A percentile compares a stretch with the other conserved stretches of the same genome.
These are phyloP conservation scores for Luffa acutangula DNA, from an alignment of 306 rosid genomes.

Conservation along the genomic window DNA sequence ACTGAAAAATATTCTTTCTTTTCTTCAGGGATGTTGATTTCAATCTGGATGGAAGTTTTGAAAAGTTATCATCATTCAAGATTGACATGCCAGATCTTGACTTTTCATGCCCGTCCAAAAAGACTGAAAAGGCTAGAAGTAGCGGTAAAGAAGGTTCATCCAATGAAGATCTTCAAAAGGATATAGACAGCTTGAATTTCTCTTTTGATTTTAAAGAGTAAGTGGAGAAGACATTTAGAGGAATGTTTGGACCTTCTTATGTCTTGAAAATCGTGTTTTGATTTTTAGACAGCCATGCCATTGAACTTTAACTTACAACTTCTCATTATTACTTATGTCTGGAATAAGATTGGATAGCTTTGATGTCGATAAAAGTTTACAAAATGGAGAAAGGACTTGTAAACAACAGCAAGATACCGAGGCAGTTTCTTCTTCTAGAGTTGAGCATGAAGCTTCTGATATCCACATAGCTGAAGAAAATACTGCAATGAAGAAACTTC, in stretches of 20 bases:
- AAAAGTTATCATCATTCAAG: conserved; percentile 70
- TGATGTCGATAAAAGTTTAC: conserved; percentile 37
- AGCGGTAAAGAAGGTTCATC: conserved; percentile 41
- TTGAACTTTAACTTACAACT: conserved; percentile 1
- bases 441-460: conserved; percentile 26
- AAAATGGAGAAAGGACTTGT: conserved; percentile 26
- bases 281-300: not conserved
- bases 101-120: conserved; percentile 50
- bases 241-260: conserved; percentile 10
- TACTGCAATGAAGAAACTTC: conserved; percentile 23
- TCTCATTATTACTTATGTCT: conserved; percentile 10
- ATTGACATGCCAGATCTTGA: conserved; percentile 86
- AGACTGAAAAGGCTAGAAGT: conserved; percentile 34
- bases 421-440: conserved; percentile 28
- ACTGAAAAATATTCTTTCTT: conserved; percentile 4
- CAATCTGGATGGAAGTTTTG: conserved; percentile 67
- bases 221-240: conserved; percentile 22
- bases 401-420: conserved; percentile 24
- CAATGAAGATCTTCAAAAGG: conserved; percentile 33
- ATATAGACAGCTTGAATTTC: conserved; percentile 42
- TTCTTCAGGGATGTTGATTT: conserved; percentile 68
- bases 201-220: conserved; percentile 78
- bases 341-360: conserved; percentile 50
- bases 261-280: not conserved
- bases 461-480: conserved; percentile 18